Evolutionary conservation across 2,329 filamentous ascomycete species (phyloP).

Genomic region (Mariannaea sp.): DNA sequence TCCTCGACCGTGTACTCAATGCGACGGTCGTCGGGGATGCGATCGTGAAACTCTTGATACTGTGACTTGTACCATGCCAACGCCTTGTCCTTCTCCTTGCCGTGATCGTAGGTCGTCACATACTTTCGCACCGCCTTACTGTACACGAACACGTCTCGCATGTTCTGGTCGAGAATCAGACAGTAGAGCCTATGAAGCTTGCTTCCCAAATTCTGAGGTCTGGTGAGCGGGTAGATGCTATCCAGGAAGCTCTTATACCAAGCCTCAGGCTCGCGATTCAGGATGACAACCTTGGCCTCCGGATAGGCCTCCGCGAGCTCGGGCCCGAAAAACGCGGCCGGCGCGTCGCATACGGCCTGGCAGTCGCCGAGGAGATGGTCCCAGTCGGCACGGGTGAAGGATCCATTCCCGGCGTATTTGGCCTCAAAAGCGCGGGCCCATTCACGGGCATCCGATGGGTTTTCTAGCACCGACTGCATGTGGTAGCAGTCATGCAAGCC

Average conservation of each 20-base stretch:
- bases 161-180: conserved; percentile 34
- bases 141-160: conserved; percentile 37
- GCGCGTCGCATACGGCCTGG: conserved; percentile 60
- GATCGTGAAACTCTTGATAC: conserved; percentile 44
- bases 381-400: conserved; percentile 48
- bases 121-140: conserved; percentile 34
- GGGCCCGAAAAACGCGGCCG: conserved; percentile 56
- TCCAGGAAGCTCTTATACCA: conserved; percentile 41
- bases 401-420: conserved; percentile 40
- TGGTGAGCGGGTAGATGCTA: conserved; percentile 40
- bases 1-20: conserved; percentile 47
- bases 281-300: conserved; percentile 47
- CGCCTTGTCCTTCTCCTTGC: conserved; percentile 44
- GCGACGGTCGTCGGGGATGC: conserved; percentile 42
- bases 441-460: conserved; percentile 33
- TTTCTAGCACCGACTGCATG: conserved; percentile 41
- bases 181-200: conserved; percentile 40
- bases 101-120: conserved; percentile 40
- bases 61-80: conserved; percentile 44
- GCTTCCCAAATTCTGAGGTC: conserved; percentile 25
- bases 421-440: conserved; percentile 42
- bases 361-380: conserved; percentile 51
- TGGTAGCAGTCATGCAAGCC: conserved; percentile 46
- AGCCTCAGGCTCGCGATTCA: conserved; percentile 46
- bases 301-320: conserved; percentile 43